Evolutionary conservation across 2,329 filamentous ascomycete genomes (phyloP), one percentile per base, ranked within the genome.

Genomic region (Conoideocrella luteorostrata): DNA sequence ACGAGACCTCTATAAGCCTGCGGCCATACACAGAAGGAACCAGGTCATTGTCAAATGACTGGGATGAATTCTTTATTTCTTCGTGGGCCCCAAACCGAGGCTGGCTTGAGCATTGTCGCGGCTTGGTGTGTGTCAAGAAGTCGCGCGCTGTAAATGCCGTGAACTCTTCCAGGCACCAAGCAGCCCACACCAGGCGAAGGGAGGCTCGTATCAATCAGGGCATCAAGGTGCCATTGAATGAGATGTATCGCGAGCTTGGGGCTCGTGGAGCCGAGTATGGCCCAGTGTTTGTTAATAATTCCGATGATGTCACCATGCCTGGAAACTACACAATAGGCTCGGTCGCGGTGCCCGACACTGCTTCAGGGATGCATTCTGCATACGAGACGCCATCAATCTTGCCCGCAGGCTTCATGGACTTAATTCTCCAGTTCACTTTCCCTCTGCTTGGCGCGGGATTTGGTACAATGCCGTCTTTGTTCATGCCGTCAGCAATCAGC

Each of bases 61-160:
- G 75, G 74, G 67, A 75, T 39, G 74, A 77, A 52, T 81, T 82
- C 58, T 60, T 66, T 2, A 73, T 82, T 21, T 74, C 68, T 36
- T 78, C 77, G 0, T 78, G 69, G 68, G 68, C 68, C 0, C 64
- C 66, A 12, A 65, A 59, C 11, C 65, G 72, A 32, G 71, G 72
- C 10, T 82, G 78, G 78, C 70, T 70, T 1, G 74, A 81, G 52
- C 72, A 82, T 52, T 80, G 77, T 54, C 65, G 69, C 39, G 75
- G 75, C n/a, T 60, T 75, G 3, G 63, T 80, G 9, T 59, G 65
- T 5, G 64, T 72, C n/a, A 34, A 34, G 11, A 33, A 34, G 36
- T 12, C 5, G 13, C 34, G 21, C 12, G 22, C n/a, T 15, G 28
- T 36, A 17, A 60, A 61, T 29, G 48, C 55, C 0, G 53, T 61